Evolutionary conservation across 2,329 filamentous ascomycete species (phyloP).

Genomic region (Trematosphaeria pertusa): DNA sequence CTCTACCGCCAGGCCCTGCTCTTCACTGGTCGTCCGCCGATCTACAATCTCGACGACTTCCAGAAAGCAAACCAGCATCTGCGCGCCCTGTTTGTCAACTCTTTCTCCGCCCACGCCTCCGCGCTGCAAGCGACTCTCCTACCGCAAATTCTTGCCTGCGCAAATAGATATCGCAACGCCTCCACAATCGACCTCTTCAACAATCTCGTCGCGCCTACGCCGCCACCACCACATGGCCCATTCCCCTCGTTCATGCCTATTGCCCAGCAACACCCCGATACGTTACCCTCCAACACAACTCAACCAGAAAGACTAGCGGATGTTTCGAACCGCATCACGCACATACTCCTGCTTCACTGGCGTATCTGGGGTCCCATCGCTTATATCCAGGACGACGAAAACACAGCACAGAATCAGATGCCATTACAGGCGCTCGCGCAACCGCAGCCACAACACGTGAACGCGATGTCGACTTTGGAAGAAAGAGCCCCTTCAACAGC

Average conservation of each 20-base stretch:
- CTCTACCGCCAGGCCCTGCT: slow-evolving; percentile 52
- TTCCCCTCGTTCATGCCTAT: slow-evolving; percentile 22
- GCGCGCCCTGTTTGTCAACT: slow-evolving; percentile 39
- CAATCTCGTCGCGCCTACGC: slow-evolving; percentile 39
- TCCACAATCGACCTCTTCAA: slow-evolving; percentile 55
- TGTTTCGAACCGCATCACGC: slow-evolving; percentile 78
- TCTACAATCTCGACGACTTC: slow-evolving; percentile 44
- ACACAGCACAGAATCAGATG: background rate
- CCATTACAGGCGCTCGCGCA: background rate
- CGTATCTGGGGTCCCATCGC: slow-evolving; percentile 81
- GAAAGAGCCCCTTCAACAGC: background rate
- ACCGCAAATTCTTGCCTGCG: slow-evolving; percentile 31
- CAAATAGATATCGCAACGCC: slow-evolving; percentile 41
- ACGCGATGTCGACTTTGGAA: no score
- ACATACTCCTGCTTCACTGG: slow-evolving; percentile 88
- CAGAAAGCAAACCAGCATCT: slow-evolving; percentile 46
- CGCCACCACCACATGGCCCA: slow-evolving; percentile 18
- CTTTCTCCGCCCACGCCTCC: slow-evolving; percentile 40
- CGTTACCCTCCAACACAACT: slow-evolving; percentile 22
- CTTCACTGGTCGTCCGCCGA: slow-evolving; percentile 34
- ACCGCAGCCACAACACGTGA: background rate
- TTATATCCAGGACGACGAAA: slow-evolving; percentile 57
- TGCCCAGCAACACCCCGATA: slow-evolving; percentile 33
- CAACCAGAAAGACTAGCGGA: slow-evolving; percentile 59
- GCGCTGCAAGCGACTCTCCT: slow-evolving; percentile 36